A percentile compares a stretch with the other conserved stretches of the same genome.
These are phyloP conservation scores for Clausena lansium DNA, from an alignment of 345 rosid species.

Conservation along the genomic window DNA sequence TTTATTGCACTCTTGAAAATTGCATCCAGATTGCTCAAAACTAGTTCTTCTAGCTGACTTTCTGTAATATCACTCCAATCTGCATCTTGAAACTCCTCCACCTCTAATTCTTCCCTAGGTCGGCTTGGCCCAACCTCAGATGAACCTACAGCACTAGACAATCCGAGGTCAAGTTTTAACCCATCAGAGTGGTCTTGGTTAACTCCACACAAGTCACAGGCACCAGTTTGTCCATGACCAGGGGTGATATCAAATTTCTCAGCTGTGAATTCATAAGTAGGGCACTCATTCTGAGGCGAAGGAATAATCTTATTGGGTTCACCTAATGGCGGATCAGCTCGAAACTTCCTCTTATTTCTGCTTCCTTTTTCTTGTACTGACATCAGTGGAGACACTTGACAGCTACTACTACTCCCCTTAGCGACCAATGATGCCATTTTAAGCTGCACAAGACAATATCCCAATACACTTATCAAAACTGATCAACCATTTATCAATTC, in stretches of 20 bases:
- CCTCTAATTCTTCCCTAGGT: conserved; percentile 43
- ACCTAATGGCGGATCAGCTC: conserved; percentile 70
- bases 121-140: conserved; percentile 48
- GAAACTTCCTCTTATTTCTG: conserved; percentile 82
- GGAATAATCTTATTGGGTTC: conserved; percentile 37
- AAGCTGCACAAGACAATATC: conserved; percentile 36
- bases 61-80: conserved; percentile 88
- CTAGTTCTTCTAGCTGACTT: conserved; percentile 70
- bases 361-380: conserved; percentile 79
- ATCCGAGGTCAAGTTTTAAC: conserved; percentile 64
- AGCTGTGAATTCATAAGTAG: conserved; percentile 60
- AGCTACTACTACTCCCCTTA: conserved; percentile 37
- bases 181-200: conserved; percentile 45
- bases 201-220: conserved; percentile 46
- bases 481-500: conserved; percentile 12
- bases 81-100: conserved; percentile 52
- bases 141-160: conserved; percentile 34
- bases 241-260: conserved; percentile 52
- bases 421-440: conserved; percentile 65
- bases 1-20: conserved; percentile 66
- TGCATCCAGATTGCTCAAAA: conserved; percentile 57
- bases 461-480: conserved; percentile 14
- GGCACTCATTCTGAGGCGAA: conserved; percentile 37
- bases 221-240: conserved; percentile 37
- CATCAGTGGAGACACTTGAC: conserved; percentile 43